These are phyloP conservation scores for Aspergillus eucalypticola DNA, from an alignment of 2,329 filamentous ascomycete genomes.

Conservation along the genomic window DNA sequence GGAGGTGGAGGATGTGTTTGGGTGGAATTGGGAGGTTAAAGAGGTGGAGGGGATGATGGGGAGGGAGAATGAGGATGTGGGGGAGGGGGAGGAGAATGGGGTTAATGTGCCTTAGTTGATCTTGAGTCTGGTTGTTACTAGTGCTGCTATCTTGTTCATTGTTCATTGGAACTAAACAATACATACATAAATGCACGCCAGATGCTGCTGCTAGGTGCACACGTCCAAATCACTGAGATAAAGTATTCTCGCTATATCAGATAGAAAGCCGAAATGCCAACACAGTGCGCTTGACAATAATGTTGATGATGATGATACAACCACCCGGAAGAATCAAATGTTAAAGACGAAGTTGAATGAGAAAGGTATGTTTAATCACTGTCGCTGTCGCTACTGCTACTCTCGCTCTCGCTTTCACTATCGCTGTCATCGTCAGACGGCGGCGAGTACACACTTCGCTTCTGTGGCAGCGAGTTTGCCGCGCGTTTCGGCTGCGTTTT, in stretches of 20 bases:
- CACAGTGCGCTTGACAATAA: not conserved
- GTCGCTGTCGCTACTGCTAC: conserved; percentile 15
- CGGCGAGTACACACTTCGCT: not conserved
- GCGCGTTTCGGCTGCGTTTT: conserved; percentile 3
- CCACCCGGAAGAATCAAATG: not conserved
- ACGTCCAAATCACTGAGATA: no score
- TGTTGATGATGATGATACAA: not conserved
- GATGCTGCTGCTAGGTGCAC: no score
- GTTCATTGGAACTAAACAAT: no score
- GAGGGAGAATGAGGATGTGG: conserved; percentile 24
- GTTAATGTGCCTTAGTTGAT: conserved; percentile 26
- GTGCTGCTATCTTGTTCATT: no score
- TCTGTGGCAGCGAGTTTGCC: not conserved
- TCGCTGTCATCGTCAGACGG: conserved; percentile 15
- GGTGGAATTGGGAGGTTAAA: conserved; percentile 61
- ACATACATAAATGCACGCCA: no score
- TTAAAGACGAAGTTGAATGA: no score
- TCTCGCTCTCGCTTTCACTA: conserved; percentile 14
- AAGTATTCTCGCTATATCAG: no score
- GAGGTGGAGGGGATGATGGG: conserved; percentile 26
- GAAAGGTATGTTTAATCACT: conserved; percentile 3
- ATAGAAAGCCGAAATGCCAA: no score
- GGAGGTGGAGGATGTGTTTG: conserved; percentile 72
- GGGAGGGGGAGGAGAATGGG: conserved; percentile 21
- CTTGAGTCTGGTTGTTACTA: no score